A percentile compares a stretch with the other conserved stretches of the same genome.
These are phyloP conservation scores for Melanopsichium pennsylvanicum DNA, from an alignment of 1,284 basidiomycete species.

Conservation along the genomic window DNA sequence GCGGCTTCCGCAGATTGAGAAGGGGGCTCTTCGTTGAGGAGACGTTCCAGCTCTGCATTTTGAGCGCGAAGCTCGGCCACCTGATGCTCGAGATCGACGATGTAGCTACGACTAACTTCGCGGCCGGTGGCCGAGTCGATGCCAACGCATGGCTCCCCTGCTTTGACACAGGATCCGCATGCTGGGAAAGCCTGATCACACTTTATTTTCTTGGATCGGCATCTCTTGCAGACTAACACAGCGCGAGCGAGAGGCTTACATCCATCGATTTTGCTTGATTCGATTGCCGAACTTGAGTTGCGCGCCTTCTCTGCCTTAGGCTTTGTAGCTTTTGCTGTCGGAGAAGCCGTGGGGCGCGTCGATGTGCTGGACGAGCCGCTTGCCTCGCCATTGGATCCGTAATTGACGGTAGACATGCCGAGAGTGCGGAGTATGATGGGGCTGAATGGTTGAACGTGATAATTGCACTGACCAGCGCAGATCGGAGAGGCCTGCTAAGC, in stretches of 20 bases:
- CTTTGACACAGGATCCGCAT: conserved; percentile 49
- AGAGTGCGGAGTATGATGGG: background rate
- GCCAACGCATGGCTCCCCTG: conserved; percentile 40
- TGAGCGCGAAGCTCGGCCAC: conserved; percentile 32
- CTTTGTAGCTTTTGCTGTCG: conserved; percentile 16
- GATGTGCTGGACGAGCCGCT: conserved; percentile 8
- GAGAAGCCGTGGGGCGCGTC: background rate
- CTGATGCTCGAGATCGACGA: conserved; percentile 43
- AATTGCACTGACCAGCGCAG: too few species aligned
- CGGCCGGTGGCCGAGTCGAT: conserved; percentile 46
- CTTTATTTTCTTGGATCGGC: conserved; percentile 50
- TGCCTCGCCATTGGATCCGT: conserved; percentile 19
- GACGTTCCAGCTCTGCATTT: conserved; percentile 36
- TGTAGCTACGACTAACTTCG: conserved; percentile 47
- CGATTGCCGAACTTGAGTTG: conserved; percentile 10
- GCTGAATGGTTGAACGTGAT: background rate
- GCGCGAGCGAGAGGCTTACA: conserved; percentile 38
- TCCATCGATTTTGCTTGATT: conserved; percentile 11
- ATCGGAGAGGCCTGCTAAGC: too few species aligned
- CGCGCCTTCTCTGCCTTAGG: conserved; percentile 20
- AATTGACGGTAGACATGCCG: conserved; percentile 3
- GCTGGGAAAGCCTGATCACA: conserved; percentile 48
- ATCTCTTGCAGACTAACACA: conserved; percentile 44
- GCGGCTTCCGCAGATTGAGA: conserved; percentile 3
- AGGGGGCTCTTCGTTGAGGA: conserved; percentile 5